Base-by-base conservation (phyloP, 2,329 filamentous ascomycete genomes). In the Tolypocladium amazonense region DNA sequence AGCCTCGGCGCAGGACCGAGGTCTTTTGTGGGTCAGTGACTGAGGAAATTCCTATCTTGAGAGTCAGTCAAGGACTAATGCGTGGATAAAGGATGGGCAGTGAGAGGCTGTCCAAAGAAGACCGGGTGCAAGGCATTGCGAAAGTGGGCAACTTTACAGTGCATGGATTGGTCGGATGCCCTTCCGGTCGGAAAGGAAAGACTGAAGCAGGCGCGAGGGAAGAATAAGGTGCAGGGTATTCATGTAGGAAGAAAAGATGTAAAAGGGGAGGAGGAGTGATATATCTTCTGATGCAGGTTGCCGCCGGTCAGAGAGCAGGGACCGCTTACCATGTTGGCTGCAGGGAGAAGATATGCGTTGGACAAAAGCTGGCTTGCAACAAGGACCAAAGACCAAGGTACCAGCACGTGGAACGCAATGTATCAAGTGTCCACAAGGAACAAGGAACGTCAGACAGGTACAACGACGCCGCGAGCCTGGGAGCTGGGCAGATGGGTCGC, bases 261-360 rank as follows among this genome's bases (percentile, higher is more conserved):
- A 64, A 66, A 69, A 62, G 66, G 66, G 68, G 65, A 70, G 67
- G 65, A 66, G 65, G 65, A 69, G 69, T 68, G 71, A 77, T 75
- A 76, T 75, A 77, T 72, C 68, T 56, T 39, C 25, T 69, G 70
- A 75, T 78, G 76, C 75, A 77, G 69, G 70, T 70, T 74, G 71
- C 76, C 76, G 73, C 68, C 66, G 69, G 69, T 67, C 71, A 68
- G 70, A 67, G 66, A 73, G 67, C 66, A 70, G 68, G 69, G 70
- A 69, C 65, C 65, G 70, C 78, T 80, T 79, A 81, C 78, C 78
- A 81, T 80, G 70, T 72, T 77, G 71, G 72, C 69, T 72, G 71
- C 70, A 71, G 70, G 69, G 56, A 66, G 71, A 68, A 72, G 72
- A 71, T 69, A 69, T 72, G 70, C 70, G 72, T 71, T 69, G 67